Conservation (phyloP, 129 eudicot species). For the Heracleum sosnowskyi region DNA sequence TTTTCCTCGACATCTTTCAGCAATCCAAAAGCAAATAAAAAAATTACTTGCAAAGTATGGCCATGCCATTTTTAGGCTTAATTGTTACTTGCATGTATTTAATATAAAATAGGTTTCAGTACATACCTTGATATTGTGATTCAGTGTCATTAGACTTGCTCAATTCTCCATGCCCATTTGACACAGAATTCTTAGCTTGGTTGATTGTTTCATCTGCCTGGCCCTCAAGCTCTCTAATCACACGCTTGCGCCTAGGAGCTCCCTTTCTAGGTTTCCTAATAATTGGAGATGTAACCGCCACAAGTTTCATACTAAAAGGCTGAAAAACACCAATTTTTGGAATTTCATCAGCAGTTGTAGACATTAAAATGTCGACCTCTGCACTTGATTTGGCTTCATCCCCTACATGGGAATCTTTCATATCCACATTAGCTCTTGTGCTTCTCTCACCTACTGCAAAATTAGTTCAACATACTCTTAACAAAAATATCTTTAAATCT, state of each 20-base stretch:
- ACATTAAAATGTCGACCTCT: background rate
- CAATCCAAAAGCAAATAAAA: background rate
- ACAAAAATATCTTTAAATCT: background rate
- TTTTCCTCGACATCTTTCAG: background rate
- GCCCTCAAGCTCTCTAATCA: no score
- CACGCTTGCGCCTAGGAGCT: no score
- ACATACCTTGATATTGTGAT: conserved; percentile 5
- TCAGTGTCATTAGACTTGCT: background rate
- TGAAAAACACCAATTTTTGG: no score
- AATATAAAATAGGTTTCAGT: background rate
- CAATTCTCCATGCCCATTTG: background rate
- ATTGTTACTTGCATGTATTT: background rate
- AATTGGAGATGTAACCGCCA: background rate
- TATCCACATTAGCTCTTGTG: background rate
- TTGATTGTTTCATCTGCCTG: background rate
- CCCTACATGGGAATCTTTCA: background rate
- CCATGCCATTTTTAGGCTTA: background rate
- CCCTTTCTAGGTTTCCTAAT: background rate
- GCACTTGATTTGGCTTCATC: background rate
- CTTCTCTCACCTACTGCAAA: background rate
- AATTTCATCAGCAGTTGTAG: background rate
- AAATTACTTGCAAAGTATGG: background rate
- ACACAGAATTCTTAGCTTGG: background rate
- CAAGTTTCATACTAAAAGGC: background rate
- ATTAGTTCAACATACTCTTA: background rate